Evolutionary conservation across 1,284 basidiomycete genomes (phyloP), one percentile per base, ranked within the genome.

Genomic region (Austroboletus niveus): DNA sequence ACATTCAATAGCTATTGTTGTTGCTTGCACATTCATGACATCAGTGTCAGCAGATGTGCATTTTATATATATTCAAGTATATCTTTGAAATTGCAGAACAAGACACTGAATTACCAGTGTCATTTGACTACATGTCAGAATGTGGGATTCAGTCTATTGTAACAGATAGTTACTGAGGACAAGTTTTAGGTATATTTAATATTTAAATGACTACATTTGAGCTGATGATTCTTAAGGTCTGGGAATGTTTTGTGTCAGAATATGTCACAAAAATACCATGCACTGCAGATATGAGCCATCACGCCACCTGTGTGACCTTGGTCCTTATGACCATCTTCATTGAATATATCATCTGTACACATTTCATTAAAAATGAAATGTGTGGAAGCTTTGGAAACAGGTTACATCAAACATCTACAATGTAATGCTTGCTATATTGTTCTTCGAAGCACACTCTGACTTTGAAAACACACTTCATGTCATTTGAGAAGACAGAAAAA

Each of bases 61-160:
- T 29, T 0, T 12, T 2, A 48, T 45, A 17, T 7, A 1, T 56
- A 1, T 55, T 56, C 8, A 1, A 5, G 0, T 8, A 3, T 1
- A 55, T 55, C 2, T 51, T 45, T n/a, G 40, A 51, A 2, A 51
- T 56, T 47, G 47, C 36, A 7, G 0, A 27, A 2, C 12, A 43
- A 0, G 45, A 56, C 2, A 46, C 47, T 2, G 31, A 40, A 2
- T 4, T 43, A 6, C 0, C 22, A 3, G n/a, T 49, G 2, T 14
- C 40, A 24, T 55, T 55, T 15, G 10, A 50, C 1, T 45, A 53
- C 10, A 50, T 53, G 10, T 10, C 2, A 1, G 38, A 38, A 12
- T 0, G 14, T 45, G 54, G 51, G 2, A 52, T 55, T 32, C 15
- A 55, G 22, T 53, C 51, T 2, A 15, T 55, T 4, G 30, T 55